phyloP scores from a whole-genome alignment of 306 rosid species.

The Pyrus betulifolia region DNA sequence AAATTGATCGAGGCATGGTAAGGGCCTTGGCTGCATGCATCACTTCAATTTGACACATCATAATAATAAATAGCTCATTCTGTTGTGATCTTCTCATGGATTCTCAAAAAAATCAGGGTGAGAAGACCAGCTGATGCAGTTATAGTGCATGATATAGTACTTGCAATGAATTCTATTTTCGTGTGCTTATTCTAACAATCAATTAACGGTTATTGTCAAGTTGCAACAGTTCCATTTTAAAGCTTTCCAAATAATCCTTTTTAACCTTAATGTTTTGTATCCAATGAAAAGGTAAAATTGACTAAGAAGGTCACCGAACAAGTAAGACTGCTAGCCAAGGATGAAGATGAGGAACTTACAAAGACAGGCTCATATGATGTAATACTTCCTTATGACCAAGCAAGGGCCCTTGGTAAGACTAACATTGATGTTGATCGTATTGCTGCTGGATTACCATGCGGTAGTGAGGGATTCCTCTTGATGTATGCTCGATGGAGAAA shows the following conservation, averaged over 20 bases:
- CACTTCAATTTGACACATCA: no score
- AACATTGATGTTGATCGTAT: slow-evolving; percentile 90
- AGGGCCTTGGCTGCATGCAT: no score
- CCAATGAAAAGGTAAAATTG: slow-evolving; percentile 50
- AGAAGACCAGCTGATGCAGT: no score
- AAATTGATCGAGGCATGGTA: background rate
- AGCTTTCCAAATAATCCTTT: background rate
- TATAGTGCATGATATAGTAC: background rate
- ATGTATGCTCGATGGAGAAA: slow-evolving; percentile 99
- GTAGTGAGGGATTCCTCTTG: slow-evolving; percentile 94
- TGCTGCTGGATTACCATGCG: slow-evolving; percentile 98
- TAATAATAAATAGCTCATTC: no score
- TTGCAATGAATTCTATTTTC: background rate
- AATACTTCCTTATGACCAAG: slow-evolving; percentile 93
- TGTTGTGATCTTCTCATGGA: no score
- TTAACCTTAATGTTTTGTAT: slow-evolving; percentile 6
- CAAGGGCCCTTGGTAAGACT: slow-evolving; percentile 94
- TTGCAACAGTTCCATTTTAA: background rate
- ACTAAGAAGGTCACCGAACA: slow-evolving; percentile 97
- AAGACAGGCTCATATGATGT: slow-evolving; percentile 63
- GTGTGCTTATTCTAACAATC: background rate
- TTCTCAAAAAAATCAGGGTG: no score
- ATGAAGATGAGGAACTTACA: slow-evolving; percentile 68
- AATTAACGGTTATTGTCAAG: background rate
- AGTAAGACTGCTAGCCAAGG: slow-evolving; percentile 76